Conservation (phyloP, 805 yeast species). For the Hyphopichia homilentoma region DNA sequence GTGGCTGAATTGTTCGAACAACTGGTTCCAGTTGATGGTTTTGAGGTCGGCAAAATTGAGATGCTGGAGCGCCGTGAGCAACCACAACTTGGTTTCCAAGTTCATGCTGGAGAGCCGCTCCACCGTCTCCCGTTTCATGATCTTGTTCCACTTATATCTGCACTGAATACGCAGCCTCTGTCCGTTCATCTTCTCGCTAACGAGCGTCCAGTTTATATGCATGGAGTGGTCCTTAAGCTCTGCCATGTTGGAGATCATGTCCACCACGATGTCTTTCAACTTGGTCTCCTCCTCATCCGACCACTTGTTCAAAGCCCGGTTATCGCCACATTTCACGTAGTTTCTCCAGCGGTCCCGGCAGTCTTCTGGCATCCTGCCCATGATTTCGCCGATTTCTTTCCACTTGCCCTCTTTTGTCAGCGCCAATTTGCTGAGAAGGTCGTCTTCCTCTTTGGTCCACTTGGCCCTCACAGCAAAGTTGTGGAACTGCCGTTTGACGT, state of each 20-base stretch:
- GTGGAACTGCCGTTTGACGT: conserved; percentile 86
- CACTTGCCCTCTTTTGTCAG: conserved; percentile 75
- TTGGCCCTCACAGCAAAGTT: conserved; percentile 83
- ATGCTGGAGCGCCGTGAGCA: conserved; percentile 27
- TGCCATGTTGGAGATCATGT: conserved; percentile 13
- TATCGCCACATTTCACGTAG: conserved; percentile 85
- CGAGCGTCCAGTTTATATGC: conserved; percentile 85
- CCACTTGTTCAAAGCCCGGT: conserved; percentile 80
- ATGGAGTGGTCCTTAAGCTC: conserved; percentile 14
- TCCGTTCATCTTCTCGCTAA: conserved; percentile 88
- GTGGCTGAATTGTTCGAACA: conserved; percentile 7
- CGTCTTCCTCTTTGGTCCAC: conserved; percentile 86
- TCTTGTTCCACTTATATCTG: conserved; percentile 90
- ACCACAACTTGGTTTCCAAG: conserved; percentile 32
- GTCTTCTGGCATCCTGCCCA: conserved; percentile 97
- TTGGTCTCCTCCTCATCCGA: conserved; percentile 62
- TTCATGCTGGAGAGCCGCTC: conserved; percentile 31
- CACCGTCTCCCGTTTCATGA: conserved; percentile 53
- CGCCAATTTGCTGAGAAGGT: conserved; percentile 57
- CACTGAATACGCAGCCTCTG: conserved; percentile 89
- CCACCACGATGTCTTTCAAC: conserved; percentile 35
- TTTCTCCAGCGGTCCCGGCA: conserved; percentile 97
- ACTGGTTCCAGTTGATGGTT: conserved; percentile 33
- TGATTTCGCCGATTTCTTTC: conserved; percentile 74
- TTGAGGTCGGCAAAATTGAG: conserved; percentile 21